Base-by-base conservation (phyloP, 2,329 filamentous ascomycete species). In the Lojkania enalia region DNA sequence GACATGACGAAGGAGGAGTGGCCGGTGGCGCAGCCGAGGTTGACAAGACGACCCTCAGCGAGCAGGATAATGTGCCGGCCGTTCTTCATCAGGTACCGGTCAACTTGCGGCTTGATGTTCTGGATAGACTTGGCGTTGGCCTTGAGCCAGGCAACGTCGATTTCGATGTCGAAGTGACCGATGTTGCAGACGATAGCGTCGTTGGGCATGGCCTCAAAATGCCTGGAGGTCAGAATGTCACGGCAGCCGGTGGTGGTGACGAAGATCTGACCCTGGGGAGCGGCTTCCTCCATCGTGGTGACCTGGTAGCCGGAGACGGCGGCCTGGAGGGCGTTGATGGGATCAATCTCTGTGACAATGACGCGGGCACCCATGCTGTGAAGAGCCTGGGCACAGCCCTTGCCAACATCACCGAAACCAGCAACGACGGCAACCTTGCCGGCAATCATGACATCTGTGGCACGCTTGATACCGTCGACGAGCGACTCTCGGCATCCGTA, bases 1-100 rank as follows among this genome's bases (percentile, higher is more conserved):
- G 91, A 96, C 94, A 99, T 97, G 82, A 99, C 94, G 77, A 99
- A 99, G 41, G 92, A 97, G 62, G 91, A 96, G 87, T 99, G 94
- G 63, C 94, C 94, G 57, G 94, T 99, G 72, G 94, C 94, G 77
- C 94, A 99, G 76, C 94, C 94, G 65, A 99, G 83, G 87, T 99
- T 99, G 80, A 99, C 94, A 58, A 99, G 88, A 81, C 94, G 92
- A 64, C 94, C 94, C 82, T 97, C 94, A 55, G 94, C 94, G 57
- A 99, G 85, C 67, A 99, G 90, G 77, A 99, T 95, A 82, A 99
- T 91, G 84, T 97, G 87, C 67, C 88, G 86, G 77, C 94, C 94
- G 77, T 74, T 94, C 74, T 87, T 79, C 88, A 99, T 94, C 66
- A 87, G 80, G 87, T 85, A 99, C 74, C 94, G 90, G 84, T 99